phyloP scores from a whole-genome alignment of 352 stramenopile genomes.

The Phytophthora citricola region DNA sequence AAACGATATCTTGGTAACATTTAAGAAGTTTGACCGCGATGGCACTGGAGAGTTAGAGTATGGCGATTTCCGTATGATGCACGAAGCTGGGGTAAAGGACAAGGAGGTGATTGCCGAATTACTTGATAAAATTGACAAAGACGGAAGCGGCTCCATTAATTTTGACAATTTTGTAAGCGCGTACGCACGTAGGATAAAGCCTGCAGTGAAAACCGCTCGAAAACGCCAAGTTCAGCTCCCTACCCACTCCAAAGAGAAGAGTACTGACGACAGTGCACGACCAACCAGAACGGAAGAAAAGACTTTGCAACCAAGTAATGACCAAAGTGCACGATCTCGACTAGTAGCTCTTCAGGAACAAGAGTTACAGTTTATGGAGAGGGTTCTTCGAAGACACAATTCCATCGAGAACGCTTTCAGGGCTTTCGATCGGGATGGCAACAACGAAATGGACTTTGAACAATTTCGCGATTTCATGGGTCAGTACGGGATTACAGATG shows the following conservation, averaged over 20 bases:
- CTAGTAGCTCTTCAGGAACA: constrained; percentile 48
- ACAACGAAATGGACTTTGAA: constrained; percentile 58
- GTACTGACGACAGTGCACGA: not conserved
- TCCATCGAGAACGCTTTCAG: constrained; percentile 56
- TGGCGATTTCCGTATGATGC: constrained; percentile 65
- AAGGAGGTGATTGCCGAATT: constrained; percentile 45
- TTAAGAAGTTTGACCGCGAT: constrained; percentile 46
- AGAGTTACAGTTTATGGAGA: constrained; percentile 60
- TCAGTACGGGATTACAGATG: constrained; percentile 60
- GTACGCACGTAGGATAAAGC: constrained; percentile 37
- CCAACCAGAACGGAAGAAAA: constrained; percentile 5
- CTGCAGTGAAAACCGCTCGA: constrained; percentile 19
- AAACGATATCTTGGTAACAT: constrained; percentile 38
- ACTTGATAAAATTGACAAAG: constrained; percentile 47
- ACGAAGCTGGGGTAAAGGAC: constrained; percentile 52
- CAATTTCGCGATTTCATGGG: constrained; percentile 65
- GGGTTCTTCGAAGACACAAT: constrained; percentile 46
- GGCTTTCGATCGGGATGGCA: constrained; percentile 42
- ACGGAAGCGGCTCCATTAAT: constrained; percentile 47
- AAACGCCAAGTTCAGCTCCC: constrained; percentile 1
- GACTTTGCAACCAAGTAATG: constrained; percentile 14
- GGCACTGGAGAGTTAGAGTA: constrained; percentile 52
- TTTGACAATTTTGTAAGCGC: constrained; percentile 49
- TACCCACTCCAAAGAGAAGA: not conserved
- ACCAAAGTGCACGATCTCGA: constrained; percentile 26